phyloP scores from a whole-genome alignment of 148 eudicot genomes.

The Fagopyrum tataricum region DNA sequence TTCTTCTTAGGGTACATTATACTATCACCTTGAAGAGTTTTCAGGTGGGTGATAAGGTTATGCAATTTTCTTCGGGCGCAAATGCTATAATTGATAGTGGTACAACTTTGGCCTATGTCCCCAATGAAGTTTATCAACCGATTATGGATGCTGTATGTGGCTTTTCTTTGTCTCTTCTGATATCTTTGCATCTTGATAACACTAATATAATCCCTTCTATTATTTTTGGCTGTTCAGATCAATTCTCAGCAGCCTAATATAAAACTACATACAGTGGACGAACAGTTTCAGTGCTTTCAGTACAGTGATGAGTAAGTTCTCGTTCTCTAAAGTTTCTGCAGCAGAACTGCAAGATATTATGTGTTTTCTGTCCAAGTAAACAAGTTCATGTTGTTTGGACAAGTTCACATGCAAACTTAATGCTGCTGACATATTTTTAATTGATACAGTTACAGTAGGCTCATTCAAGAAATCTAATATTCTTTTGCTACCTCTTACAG shows the following conservation, averaged over 20 bases:
- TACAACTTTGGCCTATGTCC: constrained; percentile 90
- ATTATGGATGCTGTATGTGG: constrained; percentile 40
- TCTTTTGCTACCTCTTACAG: constrained; percentile 23
- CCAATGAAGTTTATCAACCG: constrained; percentile 45
- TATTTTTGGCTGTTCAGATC: constrained; percentile 30
- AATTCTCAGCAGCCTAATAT: constrained; percentile 47
- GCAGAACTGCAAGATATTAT: neutral
- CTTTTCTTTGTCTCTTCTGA: constrained; percentile 10
- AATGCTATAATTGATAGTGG: constrained; percentile 78
- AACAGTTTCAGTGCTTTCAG: constrained; percentile 63
- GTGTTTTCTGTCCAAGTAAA: neutral
- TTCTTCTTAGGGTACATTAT: constrained; percentile 72
- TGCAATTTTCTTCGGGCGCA: constrained; percentile 37
- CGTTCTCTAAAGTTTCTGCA: neutral
- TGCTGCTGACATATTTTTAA: neutral
- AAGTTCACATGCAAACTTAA: constrained; percentile 1
- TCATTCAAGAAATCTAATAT: neutral
- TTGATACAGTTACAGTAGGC: neutral
- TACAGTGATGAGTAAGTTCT: constrained; percentile 57
- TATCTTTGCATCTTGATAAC: constrained; percentile 3
- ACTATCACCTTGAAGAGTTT: constrained; percentile 54
- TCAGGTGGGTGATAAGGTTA: constrained; percentile 54
- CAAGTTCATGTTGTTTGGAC: neutral
- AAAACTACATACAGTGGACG: constrained; percentile 48
- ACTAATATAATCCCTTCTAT: neutral